Evolutionary conservation across 495 filamentous ascomycete species (phyloP), one percentile per base, ranked within the genome.

Genomic region (Talaromyces borbonicus): DNA sequence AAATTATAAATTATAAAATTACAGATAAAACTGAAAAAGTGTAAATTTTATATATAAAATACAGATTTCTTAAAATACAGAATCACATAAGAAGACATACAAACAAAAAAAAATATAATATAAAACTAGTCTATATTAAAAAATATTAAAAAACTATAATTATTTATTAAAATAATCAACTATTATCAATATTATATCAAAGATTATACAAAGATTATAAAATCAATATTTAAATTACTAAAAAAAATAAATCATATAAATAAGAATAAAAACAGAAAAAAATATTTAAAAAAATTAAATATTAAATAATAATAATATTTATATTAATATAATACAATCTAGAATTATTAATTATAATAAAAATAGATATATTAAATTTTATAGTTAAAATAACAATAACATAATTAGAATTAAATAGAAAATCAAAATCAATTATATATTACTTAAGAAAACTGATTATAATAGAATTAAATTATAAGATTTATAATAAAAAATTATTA

Each of bases 181-280:
- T n/a, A n/a, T n/a, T n/a, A n/a, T n/a, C n/a, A n/a, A n/a, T n/a
- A n/a, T n/a, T n/a, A n/a, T n/a, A n/a, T n/a, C n/a, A n/a, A n/a
- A n/a, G n/a, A n/a, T n/a, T n/a, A n/a, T n/a, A n/a, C n/a, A n/a
- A n/a, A n/a, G n/a, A n/a, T n/a, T n/a, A n/a, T n/a, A n/a, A n/a
- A n/a, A n/a, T n/a, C n/a, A n/a, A n/a, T 67, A 63, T 44, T 64
- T 9, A 50, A 50, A 1, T 64, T 53, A 41, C 53, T 44, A 41
- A 35, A 6, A 55, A 55, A 12, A 38, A 35, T 4, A 47, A 15
- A 3, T 50, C 46, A 0, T n/a, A n/a, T n/a, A n/a, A n/a, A n/a
- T n/a, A n/a, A n/a, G n/a, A n/a, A n/a, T n/a, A n/a, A n/a, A n/a
- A n/a, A n/a, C n/a, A n/a, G n/a, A n/a, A n/a, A n/a, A n/a, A n/a